Conservation (phyloP, 371 early-diverging fungal genomes). For the Coemansia sp. region DNA sequence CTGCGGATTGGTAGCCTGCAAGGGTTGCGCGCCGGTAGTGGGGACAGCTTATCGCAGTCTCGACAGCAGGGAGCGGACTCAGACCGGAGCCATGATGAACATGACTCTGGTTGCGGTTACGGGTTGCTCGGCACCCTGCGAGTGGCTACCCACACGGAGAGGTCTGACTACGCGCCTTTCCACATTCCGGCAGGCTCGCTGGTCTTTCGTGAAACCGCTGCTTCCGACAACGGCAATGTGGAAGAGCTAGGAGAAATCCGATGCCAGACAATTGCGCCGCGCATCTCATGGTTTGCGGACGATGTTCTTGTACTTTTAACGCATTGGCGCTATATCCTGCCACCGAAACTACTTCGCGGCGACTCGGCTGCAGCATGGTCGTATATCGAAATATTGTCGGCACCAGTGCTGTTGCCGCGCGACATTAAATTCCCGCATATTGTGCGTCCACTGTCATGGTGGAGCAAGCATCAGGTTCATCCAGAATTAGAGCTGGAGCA, state of each 20-base stretch:
- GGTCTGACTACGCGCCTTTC: conserved; percentile 13
- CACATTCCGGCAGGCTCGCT: conserved; percentile 20
- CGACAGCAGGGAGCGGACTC: background rate
- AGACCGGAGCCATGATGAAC: background rate
- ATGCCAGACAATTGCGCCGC: conserved; percentile 17
- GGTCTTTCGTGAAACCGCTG: conserved; percentile 11
- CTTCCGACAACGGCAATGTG: background rate
- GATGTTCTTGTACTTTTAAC: conserved; percentile 20
- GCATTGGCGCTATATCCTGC: conserved; percentile 33
- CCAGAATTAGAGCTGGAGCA: conserved; percentile 22
- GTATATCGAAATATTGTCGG: conserved; percentile 24
- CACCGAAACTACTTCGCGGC: conserved; percentile 8
- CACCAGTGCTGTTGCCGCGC: conserved; percentile 22
- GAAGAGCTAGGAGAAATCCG: conserved; percentile 8
- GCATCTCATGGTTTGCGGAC: conserved; percentile 23
- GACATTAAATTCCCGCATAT: conserved; percentile 2
- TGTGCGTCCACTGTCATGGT: conserved; percentile 26
- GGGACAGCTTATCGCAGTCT: background rate
- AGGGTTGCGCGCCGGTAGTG: background rate
- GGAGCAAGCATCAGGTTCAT: conserved; percentile 21
- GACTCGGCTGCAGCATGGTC: conserved; percentile 6
- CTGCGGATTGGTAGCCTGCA: conserved; percentile 6
- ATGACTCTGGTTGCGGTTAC: conserved; percentile 7
- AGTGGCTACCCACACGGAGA: conserved; percentile 24
- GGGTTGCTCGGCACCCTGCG: conserved; percentile 25